Evolutionary conservation across 768 basidiomycete species (phyloP), one percentile per base, ranked within the genome.

Genomic region (Kockovaella imperatae): DNA sequence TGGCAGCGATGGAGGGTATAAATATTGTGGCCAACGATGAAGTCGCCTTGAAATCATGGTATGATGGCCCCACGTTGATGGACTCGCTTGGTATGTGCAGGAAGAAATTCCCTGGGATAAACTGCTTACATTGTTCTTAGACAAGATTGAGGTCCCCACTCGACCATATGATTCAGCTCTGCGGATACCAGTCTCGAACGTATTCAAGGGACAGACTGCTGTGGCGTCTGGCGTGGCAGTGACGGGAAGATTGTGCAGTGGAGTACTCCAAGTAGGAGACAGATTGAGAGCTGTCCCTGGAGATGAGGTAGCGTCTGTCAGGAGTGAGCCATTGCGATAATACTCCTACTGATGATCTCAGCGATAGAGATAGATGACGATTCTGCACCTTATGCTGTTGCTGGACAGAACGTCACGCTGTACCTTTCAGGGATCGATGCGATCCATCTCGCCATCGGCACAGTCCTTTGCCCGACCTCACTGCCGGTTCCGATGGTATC

Each of bases 221-320:
- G 80, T 84, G 2, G 72, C 75, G 0, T 73, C 74, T 1, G 77
- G 77, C n/a, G 80, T 79, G 4, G 85, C 82, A 0, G 80, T 96
- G 0, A 79, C 83, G 20, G 95, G 95, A 15, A 75, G 90, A 42
- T 74, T 97, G 35, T 86, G 83, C 60, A 81, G 83, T 35, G 95
- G 95, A 4, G 75, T 96, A 30, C 78, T 96, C 3, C 91, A 96
- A 71, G 84, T 90, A 2, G 93, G 95, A 2, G 91, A 97, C 73
- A 77, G 79, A 32, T 59, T 97, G 30, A 77, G 88, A 34, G 80
- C 91, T 42, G 74, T 95, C 3, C 95, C 95, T 0, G 93, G 93
- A 8, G 91, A 97, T 64, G 91, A 95, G 69, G 83, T 78, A 5
- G 86, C 82, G 0, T 69, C 85, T 15, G 85, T 99, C 2, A 83